phyloP scores from a whole-genome alignment of 1,284 basidiomycete genomes.

The Boletellus deceptivus region DNA sequence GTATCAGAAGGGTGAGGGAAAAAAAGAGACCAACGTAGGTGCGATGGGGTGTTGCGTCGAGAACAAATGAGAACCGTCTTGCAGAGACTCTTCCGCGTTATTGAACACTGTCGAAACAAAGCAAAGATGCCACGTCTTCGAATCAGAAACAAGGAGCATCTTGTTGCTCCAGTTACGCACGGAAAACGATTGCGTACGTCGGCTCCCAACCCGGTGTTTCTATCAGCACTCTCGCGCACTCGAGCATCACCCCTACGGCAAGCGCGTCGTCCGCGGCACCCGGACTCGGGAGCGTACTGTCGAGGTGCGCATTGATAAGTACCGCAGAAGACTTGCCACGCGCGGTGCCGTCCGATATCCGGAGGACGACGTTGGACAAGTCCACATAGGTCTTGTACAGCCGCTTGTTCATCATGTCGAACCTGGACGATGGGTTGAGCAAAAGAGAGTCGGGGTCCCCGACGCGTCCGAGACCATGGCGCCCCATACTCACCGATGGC shows the following conservation, averaged over 20 bases:
- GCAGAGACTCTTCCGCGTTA: constrained; percentile 91
- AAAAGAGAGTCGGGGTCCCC: too few species aligned
- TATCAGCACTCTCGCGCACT: constrained; percentile 79
- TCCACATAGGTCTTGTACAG: constrained; percentile 91
- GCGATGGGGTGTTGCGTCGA: constrained; percentile 82
- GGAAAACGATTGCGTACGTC: constrained; percentile 80
- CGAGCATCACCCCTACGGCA: constrained; percentile 89
- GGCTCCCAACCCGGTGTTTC: constrained; percentile 74
- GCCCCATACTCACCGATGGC: constrained; percentile 62
- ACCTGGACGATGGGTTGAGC: constrained; percentile 42
- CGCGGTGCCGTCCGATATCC: constrained; percentile 79
- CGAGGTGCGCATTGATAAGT: constrained; percentile 88
- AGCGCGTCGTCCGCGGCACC: constrained; percentile 91
- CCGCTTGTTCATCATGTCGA: constrained; percentile 81
- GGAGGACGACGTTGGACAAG: constrained; percentile 87
- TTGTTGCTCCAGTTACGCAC: constrained; percentile 43
- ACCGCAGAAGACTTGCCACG: constrained; percentile 79
- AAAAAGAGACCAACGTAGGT: constrained; percentile 51
- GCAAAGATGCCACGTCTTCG: neutral
- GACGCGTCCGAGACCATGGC: too few species aligned
- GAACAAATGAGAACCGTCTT: constrained; percentile 93
- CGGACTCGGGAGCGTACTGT: constrained; percentile 77
- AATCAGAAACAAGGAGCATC: neutral
- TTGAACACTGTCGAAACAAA: constrained; percentile 74
- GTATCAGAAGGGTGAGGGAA: neutral